Evolutionary conservation across 2,329 filamentous ascomycete genomes (phyloP).

Genomic region (Beauveria varroae): DNA sequence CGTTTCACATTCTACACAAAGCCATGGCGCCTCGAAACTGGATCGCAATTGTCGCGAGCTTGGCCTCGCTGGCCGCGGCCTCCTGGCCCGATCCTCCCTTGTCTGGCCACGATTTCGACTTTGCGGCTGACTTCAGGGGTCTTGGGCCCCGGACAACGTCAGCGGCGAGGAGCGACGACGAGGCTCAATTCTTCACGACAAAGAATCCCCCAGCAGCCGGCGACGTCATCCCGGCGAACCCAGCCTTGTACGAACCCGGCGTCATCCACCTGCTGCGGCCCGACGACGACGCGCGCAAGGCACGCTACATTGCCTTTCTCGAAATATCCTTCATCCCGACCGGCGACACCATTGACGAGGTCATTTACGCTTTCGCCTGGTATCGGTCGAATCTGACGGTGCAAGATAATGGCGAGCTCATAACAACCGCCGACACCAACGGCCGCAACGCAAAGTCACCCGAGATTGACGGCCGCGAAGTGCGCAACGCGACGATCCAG

Average conservation of each 20-base stretch:
- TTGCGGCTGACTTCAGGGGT: background rate
- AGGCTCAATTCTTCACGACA: background rate
- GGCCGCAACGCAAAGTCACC: background rate
- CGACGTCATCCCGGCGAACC: background rate
- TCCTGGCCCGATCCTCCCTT: slow-evolving; percentile 4
- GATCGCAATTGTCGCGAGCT: background rate
- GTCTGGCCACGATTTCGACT: slow-evolving; percentile 2
- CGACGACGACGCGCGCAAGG: background rate
- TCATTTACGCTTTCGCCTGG: background rate
- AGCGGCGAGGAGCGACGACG: background rate
- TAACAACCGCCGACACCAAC: background rate
- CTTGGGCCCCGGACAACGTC: background rate
- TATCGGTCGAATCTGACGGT: background rate
- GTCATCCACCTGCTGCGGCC: background rate
- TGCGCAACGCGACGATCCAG: slow-evolving; percentile 7
- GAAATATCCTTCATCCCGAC: background rate
- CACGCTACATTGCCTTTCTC: slow-evolving; percentile 3
- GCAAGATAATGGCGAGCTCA: background rate
- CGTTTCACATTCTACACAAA: background rate
- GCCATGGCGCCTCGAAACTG: slow-evolving; percentile 1
- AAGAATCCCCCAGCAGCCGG: background rate
- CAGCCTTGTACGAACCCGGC: background rate
- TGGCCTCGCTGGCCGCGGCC: background rate
- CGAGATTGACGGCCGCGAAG: background rate
- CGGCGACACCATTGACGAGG: background rate